Evolutionary conservation across 2,329 filamentous ascomycete species (phyloP).

Genomic region (Hymenoscyphus infarciens): DNA sequence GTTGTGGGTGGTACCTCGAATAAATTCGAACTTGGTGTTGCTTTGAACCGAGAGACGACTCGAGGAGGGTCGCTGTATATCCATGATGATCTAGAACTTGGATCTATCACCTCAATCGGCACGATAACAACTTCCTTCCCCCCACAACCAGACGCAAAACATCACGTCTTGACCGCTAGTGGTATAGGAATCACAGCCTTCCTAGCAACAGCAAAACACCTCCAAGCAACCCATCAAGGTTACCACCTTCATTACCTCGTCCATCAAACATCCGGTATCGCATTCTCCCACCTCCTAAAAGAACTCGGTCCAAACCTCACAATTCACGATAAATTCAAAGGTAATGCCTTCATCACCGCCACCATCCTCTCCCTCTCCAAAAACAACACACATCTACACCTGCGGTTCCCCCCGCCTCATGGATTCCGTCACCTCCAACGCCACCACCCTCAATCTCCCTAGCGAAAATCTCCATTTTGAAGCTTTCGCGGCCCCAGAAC

Average conservation of each 20-base stretch:
- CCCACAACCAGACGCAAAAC: conserved; percentile 45
- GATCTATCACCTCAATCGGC: conserved; percentile 49
- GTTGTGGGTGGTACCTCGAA: conserved; percentile 49
- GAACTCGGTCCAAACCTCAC: conserved; percentile 42
- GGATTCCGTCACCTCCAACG: conserved; percentile 44
- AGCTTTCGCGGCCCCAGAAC: conserved; percentile 51
- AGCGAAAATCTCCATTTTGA: conserved; percentile 57
- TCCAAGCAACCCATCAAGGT: conserved; percentile 35
- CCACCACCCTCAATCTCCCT: conserved; percentile 42
- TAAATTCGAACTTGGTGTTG: conserved; percentile 55
- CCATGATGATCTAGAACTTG: conserved; percentile 46
- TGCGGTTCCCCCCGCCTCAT: conserved; percentile 59
- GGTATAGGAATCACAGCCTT: conserved; percentile 67
- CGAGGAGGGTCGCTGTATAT: conserved; percentile 61
- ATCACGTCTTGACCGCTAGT: conserved; percentile 60
- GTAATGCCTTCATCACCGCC: conserved; percentile 50
- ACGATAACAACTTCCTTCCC: conserved; percentile 49
- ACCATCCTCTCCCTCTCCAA: conserved; percentile 46
- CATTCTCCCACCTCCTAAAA: conserved; percentile 46
- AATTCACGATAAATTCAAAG: conserved; percentile 51
- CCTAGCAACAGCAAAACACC: conserved; percentile 44
- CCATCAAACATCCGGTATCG: conserved; percentile 47
- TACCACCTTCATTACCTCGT: conserved; percentile 58
- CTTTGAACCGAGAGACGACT: conserved; percentile 57
- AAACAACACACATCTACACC: conserved; percentile 57